Evolutionary conservation across 148 eudicot species (phyloP).

Genomic region (Arctostaphylos glauca): DNA sequence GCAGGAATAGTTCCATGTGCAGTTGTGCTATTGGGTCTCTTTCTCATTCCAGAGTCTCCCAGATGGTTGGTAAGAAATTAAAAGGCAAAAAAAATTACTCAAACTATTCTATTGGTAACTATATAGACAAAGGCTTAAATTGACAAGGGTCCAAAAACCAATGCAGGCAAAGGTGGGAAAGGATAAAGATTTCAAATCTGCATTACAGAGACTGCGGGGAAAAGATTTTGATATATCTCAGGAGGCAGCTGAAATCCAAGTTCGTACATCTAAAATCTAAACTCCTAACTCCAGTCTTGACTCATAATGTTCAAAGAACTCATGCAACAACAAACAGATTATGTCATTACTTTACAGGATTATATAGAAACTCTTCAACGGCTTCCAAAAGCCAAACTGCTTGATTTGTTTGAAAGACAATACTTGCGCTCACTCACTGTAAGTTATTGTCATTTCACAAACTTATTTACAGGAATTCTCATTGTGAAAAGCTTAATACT

Average conservation of each 20-base stretch:
- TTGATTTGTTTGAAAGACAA: constrained; percentile 75
- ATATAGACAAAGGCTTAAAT: not conserved
- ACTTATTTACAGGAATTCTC: not conserved
- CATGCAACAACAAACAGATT: not conserved
- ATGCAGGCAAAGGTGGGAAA: constrained; percentile 70
- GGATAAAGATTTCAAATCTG: constrained; percentile 61
- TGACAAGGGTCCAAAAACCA: not conserved
- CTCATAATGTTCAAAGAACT: not conserved
- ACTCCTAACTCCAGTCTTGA: not conserved
- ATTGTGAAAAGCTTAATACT: not conserved
- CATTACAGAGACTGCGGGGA: constrained; percentile 72
- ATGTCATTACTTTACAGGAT: constrained; percentile 37
- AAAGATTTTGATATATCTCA: constrained; percentile 55
- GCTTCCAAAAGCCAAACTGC: constrained; percentile 66
- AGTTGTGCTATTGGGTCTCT: constrained; percentile 65
- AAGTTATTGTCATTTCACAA: constrained; percentile 19
- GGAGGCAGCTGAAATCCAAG: constrained; percentile 88
- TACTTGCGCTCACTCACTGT: constrained; percentile 68
- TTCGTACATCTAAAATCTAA: constrained; percentile 21
- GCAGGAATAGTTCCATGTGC: constrained; percentile 85
- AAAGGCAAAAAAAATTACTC: not conserved
- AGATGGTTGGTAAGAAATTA: constrained; percentile 83
- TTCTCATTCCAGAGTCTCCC: constrained; percentile 88
- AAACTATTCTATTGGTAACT: not conserved
- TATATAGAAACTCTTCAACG: constrained; percentile 58